phyloP scores from a whole-genome alignment of 768 basidiomycete species.

The Psilocybe subaeruginosa region DNA sequence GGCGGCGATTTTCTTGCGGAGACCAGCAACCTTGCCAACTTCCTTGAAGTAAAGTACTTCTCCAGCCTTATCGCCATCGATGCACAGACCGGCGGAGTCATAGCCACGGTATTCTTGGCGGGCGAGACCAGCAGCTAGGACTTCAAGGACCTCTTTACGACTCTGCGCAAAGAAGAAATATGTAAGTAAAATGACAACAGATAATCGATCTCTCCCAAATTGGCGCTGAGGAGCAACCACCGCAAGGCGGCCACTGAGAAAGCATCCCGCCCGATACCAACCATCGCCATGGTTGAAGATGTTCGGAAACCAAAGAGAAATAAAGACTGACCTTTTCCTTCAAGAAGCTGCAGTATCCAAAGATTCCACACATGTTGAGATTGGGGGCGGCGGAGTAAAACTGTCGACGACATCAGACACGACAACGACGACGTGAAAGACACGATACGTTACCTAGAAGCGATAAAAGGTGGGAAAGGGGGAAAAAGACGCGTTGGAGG shows the following conservation, averaged over 20 bases:
- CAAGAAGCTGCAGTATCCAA: constrained; percentile 93
- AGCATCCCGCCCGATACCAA: constrained; percentile 3
- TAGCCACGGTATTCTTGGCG: constrained; percentile 99
- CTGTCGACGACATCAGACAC: not conserved
- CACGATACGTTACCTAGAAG: constrained; percentile 14
- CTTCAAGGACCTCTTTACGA: constrained; percentile 89
- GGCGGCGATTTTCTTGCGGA: constrained; percentile 85
- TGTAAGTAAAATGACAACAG: constrained; percentile 14
- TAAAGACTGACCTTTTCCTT: constrained; percentile 80
- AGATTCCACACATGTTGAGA: constrained; percentile 88
- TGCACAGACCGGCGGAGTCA: constrained; percentile 88
- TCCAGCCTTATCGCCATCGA: constrained; percentile 89
- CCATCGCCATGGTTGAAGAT: not conserved
- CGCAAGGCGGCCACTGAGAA: not conserved
- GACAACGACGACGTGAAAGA: not conserved
- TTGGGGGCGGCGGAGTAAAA: constrained; percentile 5
- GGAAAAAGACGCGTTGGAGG: constrained; percentile 28
- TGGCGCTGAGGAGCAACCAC: not conserved
- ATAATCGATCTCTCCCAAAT: constrained; percentile 18
- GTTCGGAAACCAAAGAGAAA: not conserved
- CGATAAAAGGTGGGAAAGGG: constrained; percentile 13
- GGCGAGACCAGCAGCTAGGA: constrained; percentile 87
- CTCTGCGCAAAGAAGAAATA: constrained; percentile 50
- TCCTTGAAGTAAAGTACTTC: constrained; percentile 90
- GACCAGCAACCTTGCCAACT: constrained; percentile 94